Evolutionary conservation across 139 green algal species (phyloP), one percentile per base, ranked within the genome.

Genomic region (Tetradesmus obliquus): DNA sequence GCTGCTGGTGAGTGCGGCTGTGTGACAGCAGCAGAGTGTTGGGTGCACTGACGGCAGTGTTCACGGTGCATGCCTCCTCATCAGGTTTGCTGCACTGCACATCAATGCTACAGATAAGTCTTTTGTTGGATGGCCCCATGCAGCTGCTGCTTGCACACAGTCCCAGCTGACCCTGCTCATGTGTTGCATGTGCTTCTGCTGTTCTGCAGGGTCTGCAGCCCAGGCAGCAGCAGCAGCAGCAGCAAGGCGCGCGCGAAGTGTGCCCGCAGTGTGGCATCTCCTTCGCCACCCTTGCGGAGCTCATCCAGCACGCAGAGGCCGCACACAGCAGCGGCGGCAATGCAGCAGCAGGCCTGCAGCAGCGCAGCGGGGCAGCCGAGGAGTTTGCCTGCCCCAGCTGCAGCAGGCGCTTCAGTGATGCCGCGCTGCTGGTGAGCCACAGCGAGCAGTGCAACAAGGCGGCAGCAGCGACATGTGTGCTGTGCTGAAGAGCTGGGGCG

Each of bases 291-390:
- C 90, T 96, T 84, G 82, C 92, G 85, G 82, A 92, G 81, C 91
- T 96, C 6, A 95, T 96, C 12, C 86, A 91, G 55, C 95, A 96
- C 20, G 93, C 91, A 3, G 92, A 94, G 51, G 76, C 82, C 53
- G 88, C 87, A 66, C 84, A 89, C 60, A 81, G 57, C 53, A 76
- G 82, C 12, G n/a, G 80, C 51, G 19, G 13, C 24, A 80, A 5
- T 71, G 32, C n/a, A 80, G 54, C 54, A 79, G 60, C 54, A 55
- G 76, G 3, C 17, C 10, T 80, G 69, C 62, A 53, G 86, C 83
- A 6, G 55, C 53, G 4, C 12, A 20, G 55, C n/a, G 45, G 22
- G 0, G 17, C 19, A 2, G 53, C 15, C 3, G 88, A 94, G 88
- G 84, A 86, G 69, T 94, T 87, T 82, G 84, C 84, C 0, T 94